A percentile compares a stretch with the other conserved stretches of the same genome.
phyloP scores from a whole-genome alignment of 78 protist genomes.

The Paulinella micropora region DNA sequence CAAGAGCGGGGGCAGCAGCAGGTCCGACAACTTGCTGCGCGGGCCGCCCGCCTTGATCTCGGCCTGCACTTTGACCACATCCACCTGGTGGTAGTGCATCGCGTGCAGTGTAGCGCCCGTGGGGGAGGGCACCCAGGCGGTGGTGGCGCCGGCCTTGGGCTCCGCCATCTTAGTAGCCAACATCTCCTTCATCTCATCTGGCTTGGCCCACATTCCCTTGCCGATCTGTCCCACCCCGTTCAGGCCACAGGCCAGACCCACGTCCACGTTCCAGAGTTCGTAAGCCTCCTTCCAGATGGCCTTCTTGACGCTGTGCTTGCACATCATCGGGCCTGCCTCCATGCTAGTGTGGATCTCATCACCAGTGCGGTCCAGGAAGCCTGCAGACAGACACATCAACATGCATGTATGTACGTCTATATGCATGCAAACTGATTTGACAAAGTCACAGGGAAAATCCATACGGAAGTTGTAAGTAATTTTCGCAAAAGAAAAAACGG shows the following conservation, averaged over 20 bases:
- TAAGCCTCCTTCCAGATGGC: constrained; percentile 23
- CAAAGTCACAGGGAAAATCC: too few relatives aligned
- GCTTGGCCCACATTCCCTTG: constrained; percentile 41
- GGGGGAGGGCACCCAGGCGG: constrained; percentile 27
- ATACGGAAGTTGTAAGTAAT: too few relatives aligned
- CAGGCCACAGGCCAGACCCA: not conserved
- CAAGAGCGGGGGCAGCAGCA: constrained; percentile 9
- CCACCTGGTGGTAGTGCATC: constrained; percentile 20
- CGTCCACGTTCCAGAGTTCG: constrained; percentile 29
- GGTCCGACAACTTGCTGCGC: not conserved
- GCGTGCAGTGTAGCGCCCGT: constrained; percentile 42
- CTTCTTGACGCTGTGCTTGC: constrained; percentile 12
- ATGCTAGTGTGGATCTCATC: constrained; percentile 40
- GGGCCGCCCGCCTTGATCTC: not conserved
- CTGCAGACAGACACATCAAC: not conserved
- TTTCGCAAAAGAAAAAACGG: too few relatives aligned
- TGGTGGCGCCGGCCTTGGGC: constrained; percentile 6
- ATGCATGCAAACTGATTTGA: too few relatives aligned
- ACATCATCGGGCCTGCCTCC: constrained; percentile 12
- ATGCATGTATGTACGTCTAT: too few relatives aligned
- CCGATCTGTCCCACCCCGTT: not conserved
- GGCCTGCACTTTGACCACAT: not conserved
- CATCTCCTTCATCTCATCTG: constrained; percentile 34
- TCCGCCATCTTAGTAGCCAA: not conserved
- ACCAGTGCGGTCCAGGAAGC: constrained; percentile 33